Percentiles rank a stretch among this genome's conserved stretches.
These are phyloP conservation scores for Penicillium sp. DNA, from an alignment of 2,329 filamentous ascomycete genomes.

Conservation along the genomic window DNA sequence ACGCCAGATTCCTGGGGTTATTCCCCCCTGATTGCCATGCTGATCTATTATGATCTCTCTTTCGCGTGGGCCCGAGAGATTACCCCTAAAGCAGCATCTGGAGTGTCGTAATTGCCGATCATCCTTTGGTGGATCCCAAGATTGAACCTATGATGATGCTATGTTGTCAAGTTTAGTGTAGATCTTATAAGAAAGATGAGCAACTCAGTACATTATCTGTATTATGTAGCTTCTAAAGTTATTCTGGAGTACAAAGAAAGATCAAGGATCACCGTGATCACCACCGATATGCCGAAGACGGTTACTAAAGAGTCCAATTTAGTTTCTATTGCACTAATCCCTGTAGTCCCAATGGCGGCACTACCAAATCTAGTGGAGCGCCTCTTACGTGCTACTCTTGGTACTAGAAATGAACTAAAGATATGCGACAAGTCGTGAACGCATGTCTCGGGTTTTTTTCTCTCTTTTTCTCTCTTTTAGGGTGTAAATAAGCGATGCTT, in stretches of 20 bases:
- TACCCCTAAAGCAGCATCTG: slow-evolving; percentile 6
- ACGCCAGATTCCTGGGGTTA: slow-evolving; percentile 4
- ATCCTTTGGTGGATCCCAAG: slow-evolving; percentile 12
- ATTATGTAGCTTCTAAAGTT: neutral
- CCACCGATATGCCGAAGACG: neutral
- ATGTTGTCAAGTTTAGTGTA: neutral
- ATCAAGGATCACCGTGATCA: slow-evolving; percentile 1
- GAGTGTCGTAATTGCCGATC: slow-evolving; percentile 18
- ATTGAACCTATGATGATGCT: neutral
- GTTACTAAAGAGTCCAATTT: slow-evolving; percentile 1
- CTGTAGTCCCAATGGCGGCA: neutral
- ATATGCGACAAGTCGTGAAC: neutral
- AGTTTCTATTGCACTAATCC: neutral
- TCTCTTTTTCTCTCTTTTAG: too few relatives aligned
- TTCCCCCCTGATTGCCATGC: slow-evolving; percentile 10
- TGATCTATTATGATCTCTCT: slow-evolving; percentile 22
- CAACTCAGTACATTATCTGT: neutral
- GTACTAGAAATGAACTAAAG: neutral
- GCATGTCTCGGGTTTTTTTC: neutral
- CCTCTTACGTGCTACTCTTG: slow-evolving; percentile 23
- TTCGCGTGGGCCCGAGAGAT: slow-evolving; percentile 10
- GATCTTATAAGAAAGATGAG: neutral
- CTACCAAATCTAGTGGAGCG: slow-evolving; percentile 5
- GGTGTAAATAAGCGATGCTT: neutral
- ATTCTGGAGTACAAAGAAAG: neutral